Conservation (phyloP, 148 eudicot genomes). For the Heliamphora exappendiculata region DNA sequence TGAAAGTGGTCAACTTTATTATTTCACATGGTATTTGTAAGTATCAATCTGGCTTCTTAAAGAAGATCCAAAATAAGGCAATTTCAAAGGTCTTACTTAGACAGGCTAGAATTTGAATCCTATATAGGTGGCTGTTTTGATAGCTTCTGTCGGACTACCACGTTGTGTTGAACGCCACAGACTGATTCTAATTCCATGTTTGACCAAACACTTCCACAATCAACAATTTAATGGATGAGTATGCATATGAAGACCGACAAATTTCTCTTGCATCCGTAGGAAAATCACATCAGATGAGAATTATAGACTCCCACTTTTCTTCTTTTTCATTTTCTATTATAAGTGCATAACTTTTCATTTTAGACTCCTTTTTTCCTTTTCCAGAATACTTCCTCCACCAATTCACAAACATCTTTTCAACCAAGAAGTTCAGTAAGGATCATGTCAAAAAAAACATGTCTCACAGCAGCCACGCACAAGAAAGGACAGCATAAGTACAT, state of each 20-base stretch:
- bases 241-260: neutral
- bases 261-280: neutral
- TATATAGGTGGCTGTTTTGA: neutral
- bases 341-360: neutral
- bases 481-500: neutral
- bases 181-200: neutral
- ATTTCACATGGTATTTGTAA: neutral
- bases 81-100: neutral
- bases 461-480: too few species aligned
- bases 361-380: neutral
- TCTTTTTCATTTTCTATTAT: neutral
- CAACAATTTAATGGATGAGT: neutral
- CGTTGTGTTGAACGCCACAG: neutral
- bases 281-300: neutral
- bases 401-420: neutral
- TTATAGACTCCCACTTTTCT: neutral
- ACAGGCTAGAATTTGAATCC: neutral
- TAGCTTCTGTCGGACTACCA: neutral
- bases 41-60: neutral
- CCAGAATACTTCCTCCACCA: neutral
- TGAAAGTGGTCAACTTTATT: neutral
- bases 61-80: neutral
- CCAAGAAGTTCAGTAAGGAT: neutral
- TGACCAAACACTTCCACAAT: neutral
- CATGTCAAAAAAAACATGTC: too few species aligned